Evolutionary conservation across 2,329 filamentous ascomycete species (phyloP).

Genomic region (Xylaria sp.): DNA sequence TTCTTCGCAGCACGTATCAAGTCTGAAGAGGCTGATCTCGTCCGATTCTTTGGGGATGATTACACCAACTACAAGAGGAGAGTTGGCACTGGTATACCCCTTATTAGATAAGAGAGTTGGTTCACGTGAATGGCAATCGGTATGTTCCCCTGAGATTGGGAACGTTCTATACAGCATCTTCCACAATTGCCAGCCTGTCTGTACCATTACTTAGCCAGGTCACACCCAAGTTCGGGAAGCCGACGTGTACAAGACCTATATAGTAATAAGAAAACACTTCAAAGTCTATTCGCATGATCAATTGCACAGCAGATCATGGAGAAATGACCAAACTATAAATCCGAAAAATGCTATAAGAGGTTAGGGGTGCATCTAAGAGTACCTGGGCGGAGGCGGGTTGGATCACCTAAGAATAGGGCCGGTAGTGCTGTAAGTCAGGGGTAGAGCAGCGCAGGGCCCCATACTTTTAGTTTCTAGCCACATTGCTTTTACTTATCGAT

Average conservation of each 20-base stretch:
- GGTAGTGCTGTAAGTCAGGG: constrained; percentile 42
- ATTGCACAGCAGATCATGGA: not conserved
- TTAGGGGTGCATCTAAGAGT: not conserved
- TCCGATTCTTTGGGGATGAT: constrained; percentile 85
- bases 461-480: constrained; percentile 28
- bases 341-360: not conserved
- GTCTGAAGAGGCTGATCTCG: constrained; percentile 81
- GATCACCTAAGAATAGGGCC: not conserved
- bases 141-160: not conserved
- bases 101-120: constrained; percentile 60
- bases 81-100: constrained; percentile 84
- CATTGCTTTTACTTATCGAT: constrained; percentile 45
- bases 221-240: not conserved
- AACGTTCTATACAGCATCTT: not conserved
- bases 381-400: not conserved
- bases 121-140: not conserved
- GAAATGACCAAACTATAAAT: not conserved
- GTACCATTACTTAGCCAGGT: not conserved
- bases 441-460: constrained; percentile 1
- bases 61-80: constrained; percentile 78
- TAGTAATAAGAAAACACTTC: not conserved
- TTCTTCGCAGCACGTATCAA: constrained; percentile 83
- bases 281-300: constrained; percentile 1
- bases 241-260: not conserved
- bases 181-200: not conserved